phyloP scores from a whole-genome alignment of 2,329 filamentous ascomycete species.

The Exophiala sideris region DNA sequence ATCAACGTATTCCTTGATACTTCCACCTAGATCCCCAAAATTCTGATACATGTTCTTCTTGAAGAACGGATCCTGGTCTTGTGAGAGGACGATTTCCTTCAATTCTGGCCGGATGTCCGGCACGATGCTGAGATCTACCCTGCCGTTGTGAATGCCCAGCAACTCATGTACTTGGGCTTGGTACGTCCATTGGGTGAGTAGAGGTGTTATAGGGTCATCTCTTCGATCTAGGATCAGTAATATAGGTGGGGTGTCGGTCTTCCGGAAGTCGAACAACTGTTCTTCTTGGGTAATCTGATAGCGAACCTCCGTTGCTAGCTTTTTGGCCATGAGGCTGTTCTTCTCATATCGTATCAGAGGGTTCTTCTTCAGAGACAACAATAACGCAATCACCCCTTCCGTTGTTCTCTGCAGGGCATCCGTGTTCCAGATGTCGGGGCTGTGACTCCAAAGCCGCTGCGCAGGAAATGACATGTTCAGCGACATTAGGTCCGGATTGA shows the following conservation, averaged over 20 bases:
- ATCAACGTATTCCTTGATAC: constrained; percentile 98
- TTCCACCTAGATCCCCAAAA: constrained; percentile 90
- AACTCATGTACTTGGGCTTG: constrained; percentile 99
- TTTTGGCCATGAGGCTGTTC: constrained; percentile 85
- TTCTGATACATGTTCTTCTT: constrained; percentile 99
- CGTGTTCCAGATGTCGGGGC: constrained; percentile 83
- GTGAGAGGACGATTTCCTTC: constrained; percentile 89
- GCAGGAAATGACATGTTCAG: constrained; percentile 69
- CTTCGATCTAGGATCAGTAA: constrained; percentile 84
- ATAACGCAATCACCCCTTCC: constrained; percentile 78
- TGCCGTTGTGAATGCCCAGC: constrained; percentile 89
- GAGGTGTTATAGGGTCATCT: constrained; percentile 89
- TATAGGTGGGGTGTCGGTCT: constrained; percentile 90
- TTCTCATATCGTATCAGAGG: constrained; percentile 90
- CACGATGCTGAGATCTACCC: constrained; percentile 80
- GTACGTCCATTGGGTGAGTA: constrained; percentile 97
- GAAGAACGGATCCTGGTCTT: constrained; percentile 98
- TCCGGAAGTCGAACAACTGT: constrained; percentile 92
- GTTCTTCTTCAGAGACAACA: constrained; percentile 93
- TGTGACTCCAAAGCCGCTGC: constrained; percentile 75
- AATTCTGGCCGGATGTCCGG: constrained; percentile 82
- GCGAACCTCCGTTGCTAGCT: constrained; percentile 85
- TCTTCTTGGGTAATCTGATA: constrained; percentile 95
- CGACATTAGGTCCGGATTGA: constrained; percentile 91
- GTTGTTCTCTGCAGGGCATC: constrained; percentile 82